Base-by-base conservation (phyloP, 2,329 filamentous ascomycete species). In the Penicillium hordei region DNA sequence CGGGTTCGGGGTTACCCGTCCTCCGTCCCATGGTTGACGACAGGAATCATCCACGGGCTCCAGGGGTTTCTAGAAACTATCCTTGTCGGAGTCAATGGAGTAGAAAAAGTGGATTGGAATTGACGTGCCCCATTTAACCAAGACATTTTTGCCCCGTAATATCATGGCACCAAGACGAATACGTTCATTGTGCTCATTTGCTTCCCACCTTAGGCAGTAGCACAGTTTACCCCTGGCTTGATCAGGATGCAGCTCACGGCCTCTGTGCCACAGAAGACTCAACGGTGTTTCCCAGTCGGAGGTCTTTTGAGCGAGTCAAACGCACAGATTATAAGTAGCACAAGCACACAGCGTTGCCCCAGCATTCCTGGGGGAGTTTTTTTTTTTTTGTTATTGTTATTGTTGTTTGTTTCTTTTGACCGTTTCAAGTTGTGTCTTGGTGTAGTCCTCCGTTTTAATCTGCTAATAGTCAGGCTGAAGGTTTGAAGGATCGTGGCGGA, bases 401-500 rank as follows among this genome's bases (percentile, higher is more conserved):
- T 5, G 27, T 10, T 19, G 29, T 52, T 54, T 52, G 58, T 54
- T 63, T 58, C 40, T 58, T 62, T 49, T 19, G 45, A 23, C 61
- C 54, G 60, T 62, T 62, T 61, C 56, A 33, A 27, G 27, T 46
- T 17, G 31, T 39, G 25, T 49, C 36, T 29, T 31, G 23, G 44
- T 52, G 59, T 50, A 42, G 52, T 42, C 57, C 34, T 25, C 57
- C 57, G 19, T 15, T 29, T 48, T 9, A 39, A 31, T 15, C n/a
- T 23, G 12, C 8, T 21, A n/a, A n/a, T 12, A 12, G 5, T 25
- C 12, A 21, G 10, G 8, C 2, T n/a, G 15, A 44, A 33, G 15
- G 19, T 44, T 39, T 17, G 33, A 42, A 39, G 52, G 44, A 53
- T 52, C 25, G n/a, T 21, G 39, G 48, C 46, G 42, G 52, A 43